phyloP scores from a whole-genome alignment of 176 grass and related monocot species.

The Musa acuminata region DNA sequence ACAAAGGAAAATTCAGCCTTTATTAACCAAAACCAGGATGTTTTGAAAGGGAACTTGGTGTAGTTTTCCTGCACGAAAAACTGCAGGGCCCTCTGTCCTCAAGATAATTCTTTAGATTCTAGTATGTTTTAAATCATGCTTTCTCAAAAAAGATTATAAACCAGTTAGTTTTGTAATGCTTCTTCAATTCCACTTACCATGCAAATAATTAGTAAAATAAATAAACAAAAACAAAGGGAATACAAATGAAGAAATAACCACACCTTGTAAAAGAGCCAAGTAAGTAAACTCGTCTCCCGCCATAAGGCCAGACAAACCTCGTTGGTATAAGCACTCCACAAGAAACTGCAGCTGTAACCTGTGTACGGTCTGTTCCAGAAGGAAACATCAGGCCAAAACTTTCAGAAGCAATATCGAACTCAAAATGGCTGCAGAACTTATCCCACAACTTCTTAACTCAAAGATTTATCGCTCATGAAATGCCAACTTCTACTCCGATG shows the following conservation, averaged over 20 bases:
- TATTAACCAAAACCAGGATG: not conserved
- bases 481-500: not conserved
- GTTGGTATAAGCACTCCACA: constrained; percentile 36
- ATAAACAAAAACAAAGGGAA: not conserved
- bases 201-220: not conserved
- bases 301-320: constrained; percentile 85
- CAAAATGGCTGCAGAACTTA: not conserved
- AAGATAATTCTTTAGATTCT: not conserved
- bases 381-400: constrained; percentile 49
- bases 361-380: constrained; percentile 50
- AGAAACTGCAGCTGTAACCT: constrained; percentile 33
- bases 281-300: constrained; percentile 71
- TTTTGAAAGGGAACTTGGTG: not conserved
- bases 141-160: not conserved
- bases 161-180: not conserved
- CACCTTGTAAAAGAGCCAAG: constrained; percentile 80
- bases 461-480: not conserved
- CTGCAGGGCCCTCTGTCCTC: not conserved
- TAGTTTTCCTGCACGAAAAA: not conserved
- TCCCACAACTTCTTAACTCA: not conserved
- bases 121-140: not conserved
- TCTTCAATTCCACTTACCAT: not conserved
- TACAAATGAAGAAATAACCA: not conserved
- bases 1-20: too few relatives aligned
- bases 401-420: not conserved